Base-by-base conservation (phyloP, 106 monocot species). In the Apostasia ramifera region DNA sequence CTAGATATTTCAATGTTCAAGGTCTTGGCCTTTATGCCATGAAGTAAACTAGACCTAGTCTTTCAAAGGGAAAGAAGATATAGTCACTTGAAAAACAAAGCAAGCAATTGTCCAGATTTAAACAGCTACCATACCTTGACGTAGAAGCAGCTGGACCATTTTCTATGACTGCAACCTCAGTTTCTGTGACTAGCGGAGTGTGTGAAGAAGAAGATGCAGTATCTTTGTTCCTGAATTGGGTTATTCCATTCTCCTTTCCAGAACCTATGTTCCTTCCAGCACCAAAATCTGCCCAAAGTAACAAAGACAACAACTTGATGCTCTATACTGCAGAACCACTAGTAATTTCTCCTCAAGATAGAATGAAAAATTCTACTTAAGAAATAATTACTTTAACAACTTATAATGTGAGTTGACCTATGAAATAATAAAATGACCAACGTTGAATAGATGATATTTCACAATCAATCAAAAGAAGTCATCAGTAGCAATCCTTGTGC, bases 171-270 rank as follows among this genome's bases (percentile, higher is more conserved):
- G 13, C 15, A 47, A 8, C 48, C 48, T 65, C 48, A 49, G 6
- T 47, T 47, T 8, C 82, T 15, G 47, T 59, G 13, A 80, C 79
- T 2, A 57, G 61, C 43, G 53, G 40, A 61, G 42, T 53, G 47
- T 67, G 12, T 45, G 49, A 51, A 59, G 52, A 63, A 62, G 64
- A 6, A 8, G 72, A 63, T 72, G 15, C 53, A 61, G 40, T 74
- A 40, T 71, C 75, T 78, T 81, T 87, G 38, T 87, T 76, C 72
- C 66, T 66, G 44, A 62, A 59, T 74, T 75, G 80, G 47, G 61
- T 77, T 3, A 67, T 56, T 71, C 71, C 75, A 76, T 77, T 84
- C 66, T 82, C 84, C 64, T 93, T 93, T 60, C 60, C 75, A 79
- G 73, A 48, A 62, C 3, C 44, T 53, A 51, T 26, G 66, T 63